Conservation (phyloP, 2,329 filamentous ascomycete genomes). For the Colletotrichum karsti region DNA sequence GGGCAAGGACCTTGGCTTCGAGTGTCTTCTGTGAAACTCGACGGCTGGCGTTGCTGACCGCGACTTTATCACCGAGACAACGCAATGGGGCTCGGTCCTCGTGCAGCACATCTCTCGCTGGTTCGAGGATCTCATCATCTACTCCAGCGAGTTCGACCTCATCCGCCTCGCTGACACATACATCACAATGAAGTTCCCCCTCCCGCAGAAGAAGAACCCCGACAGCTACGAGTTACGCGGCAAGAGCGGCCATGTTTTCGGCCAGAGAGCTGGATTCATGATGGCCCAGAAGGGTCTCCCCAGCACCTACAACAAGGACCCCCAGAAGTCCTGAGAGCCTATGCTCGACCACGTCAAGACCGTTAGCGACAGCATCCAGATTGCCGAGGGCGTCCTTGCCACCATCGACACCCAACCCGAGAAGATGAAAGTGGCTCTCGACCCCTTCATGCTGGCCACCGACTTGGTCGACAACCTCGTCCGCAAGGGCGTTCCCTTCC, state of each 20-base stretch:
- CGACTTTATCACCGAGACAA: constrained; percentile 83
- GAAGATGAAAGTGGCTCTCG: constrained; percentile 81
- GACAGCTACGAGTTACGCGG: constrained; percentile 79
- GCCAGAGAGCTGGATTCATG: constrained; percentile 83
- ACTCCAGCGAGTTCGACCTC: constrained; percentile 81
- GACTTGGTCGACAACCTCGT: constrained; percentile 74
- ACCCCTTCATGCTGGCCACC: constrained; percentile 84
- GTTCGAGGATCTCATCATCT: constrained; percentile 89
- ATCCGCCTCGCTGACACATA: constrained; percentile 82
- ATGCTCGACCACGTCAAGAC: constrained; percentile 87
- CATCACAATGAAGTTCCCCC: constrained; percentile 77
- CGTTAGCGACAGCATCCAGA: constrained; percentile 81
- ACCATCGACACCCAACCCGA: constrained; percentile 76
- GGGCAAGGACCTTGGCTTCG: constrained; percentile 83
- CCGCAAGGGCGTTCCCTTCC: constrained; percentile 76
- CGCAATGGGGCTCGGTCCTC: constrained; percentile 82
- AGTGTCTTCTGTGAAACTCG: constrained; percentile 77
- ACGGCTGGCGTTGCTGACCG: constrained; percentile 80
- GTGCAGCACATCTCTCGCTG: constrained; percentile 84
- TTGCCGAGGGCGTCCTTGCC: constrained; percentile 81
- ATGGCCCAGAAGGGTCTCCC: constrained; percentile 77
- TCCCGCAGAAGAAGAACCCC: constrained; percentile 88
- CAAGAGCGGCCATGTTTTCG: constrained; percentile 80
- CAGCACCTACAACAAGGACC: constrained; percentile 88
- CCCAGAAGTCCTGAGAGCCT: constrained; percentile 90